These are phyloP conservation scores for Pseudopithomyces chartarum DNA, from an alignment of 2,329 filamentous ascomycete species.

Conservation along the genomic window DNA sequence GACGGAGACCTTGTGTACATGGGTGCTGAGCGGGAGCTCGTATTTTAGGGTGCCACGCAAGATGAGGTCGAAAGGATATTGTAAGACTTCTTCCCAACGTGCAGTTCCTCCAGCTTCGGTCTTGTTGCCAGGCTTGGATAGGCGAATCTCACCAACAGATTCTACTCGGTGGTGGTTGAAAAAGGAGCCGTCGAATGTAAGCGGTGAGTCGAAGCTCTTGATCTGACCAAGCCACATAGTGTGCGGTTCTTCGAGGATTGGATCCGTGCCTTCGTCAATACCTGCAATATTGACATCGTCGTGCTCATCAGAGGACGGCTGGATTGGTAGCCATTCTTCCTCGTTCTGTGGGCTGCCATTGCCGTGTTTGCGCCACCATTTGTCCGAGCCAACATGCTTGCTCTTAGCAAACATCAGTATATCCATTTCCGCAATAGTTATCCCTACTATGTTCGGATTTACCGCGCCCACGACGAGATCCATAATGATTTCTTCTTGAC, in stretches of 20 bases:
- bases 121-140: constrained; percentile 82
- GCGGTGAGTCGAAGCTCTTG: constrained; percentile 80
- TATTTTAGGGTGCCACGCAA: constrained; percentile 92
- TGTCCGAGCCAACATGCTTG: constrained; percentile 74
- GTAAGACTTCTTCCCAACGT: constrained; percentile 87
- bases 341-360: constrained; percentile 22
- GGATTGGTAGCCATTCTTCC: constrained; percentile 34
- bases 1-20: constrained; percentile 57
- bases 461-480: constrained; percentile 85
- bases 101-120: constrained; percentile 81
- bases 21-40: constrained; percentile 63
- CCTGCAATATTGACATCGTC: constrained; percentile 20
- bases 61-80: constrained; percentile 92
- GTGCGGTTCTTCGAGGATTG: constrained; percentile 70
- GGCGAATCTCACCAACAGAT: constrained; percentile 81
- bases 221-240: constrained; percentile 94
- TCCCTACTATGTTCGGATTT: constrained; percentile 90
- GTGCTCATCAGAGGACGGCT: constrained; percentile 6
- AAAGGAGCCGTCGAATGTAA: constrained; percentile 88
- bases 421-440: constrained; percentile 84
- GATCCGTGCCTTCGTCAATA: constrained; percentile 63
- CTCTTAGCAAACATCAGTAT: constrained; percentile 95
- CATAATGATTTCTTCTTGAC: constrained; percentile 93
- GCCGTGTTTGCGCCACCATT: constrained; percentile 48
- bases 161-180: constrained; percentile 74